These are phyloP conservation scores for Elsinoe necatrix DNA, from an alignment of 2,329 filamentous ascomycete species.

Conservation along the genomic window DNA sequence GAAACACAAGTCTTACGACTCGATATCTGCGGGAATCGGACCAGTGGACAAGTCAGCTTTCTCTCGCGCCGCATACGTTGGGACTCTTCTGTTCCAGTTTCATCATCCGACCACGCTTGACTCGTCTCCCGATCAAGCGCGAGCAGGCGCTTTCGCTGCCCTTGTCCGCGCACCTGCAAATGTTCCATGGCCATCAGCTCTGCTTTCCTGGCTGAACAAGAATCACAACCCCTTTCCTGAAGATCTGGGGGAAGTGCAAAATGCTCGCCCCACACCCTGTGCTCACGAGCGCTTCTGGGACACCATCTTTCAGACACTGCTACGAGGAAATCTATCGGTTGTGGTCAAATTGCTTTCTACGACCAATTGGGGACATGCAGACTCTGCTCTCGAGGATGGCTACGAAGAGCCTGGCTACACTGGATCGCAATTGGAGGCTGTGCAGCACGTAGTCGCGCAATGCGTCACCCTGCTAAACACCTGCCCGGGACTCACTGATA, in stretches of 20 bases:
- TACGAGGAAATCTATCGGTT: slow-evolving; percentile 64
- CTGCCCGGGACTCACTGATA: slow-evolving; percentile 58
- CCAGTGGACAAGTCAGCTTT: slow-evolving; percentile 48
- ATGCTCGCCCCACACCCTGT: slow-evolving; percentile 62
- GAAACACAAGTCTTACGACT: slow-evolving; percentile 21
- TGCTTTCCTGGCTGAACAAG: slow-evolving; percentile 74
- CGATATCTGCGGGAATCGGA: slow-evolving; percentile 28
- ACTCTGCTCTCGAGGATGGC: slow-evolving; percentile 49
- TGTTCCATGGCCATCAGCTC: slow-evolving; percentile 59
- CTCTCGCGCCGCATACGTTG: slow-evolving; percentile 71
- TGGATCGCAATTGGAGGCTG: slow-evolving; percentile 67
- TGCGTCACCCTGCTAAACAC: slow-evolving; percentile 61
- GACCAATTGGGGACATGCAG: slow-evolving; percentile 71
- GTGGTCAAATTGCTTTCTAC: slow-evolving; percentile 60
- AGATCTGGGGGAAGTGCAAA: slow-evolving; percentile 57
- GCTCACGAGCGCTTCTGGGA: slow-evolving; percentile 78
- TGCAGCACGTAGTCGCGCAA: slow-evolving; percentile 61
- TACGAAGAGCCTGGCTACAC: slow-evolving; percentile 60
- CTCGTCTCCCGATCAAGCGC: slow-evolving; percentile 22
- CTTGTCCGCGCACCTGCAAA: slow-evolving; percentile 17
- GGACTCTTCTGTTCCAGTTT: slow-evolving; percentile 66
- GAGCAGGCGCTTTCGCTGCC: slow-evolving; percentile 5
- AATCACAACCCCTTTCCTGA: slow-evolving; percentile 65
- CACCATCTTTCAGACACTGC: slow-evolving; percentile 61
- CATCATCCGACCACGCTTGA: slow-evolving; percentile 52